phyloP scores from a whole-genome alignment of 306 rosid species.

The Castanopsis chinensis region DNA sequence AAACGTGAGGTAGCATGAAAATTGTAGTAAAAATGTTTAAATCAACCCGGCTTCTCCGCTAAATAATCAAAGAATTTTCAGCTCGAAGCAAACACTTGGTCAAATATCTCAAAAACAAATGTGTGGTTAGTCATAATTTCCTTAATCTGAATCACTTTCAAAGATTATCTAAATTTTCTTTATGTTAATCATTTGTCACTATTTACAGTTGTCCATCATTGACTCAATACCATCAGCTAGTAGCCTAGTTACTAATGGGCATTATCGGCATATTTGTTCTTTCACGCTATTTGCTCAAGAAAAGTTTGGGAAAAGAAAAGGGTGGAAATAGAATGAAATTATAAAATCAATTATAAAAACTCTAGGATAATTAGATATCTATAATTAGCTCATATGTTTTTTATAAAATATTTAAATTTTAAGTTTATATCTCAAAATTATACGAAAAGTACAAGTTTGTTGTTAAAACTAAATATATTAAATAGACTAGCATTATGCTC shows the following conservation, averaged over 20 bases:
- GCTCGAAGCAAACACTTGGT: neutral
- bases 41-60: no score
- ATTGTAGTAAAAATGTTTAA: no score
- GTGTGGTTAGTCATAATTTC: neutral
- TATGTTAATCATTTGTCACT: neutral
- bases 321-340: neutral
- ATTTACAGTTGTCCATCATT: constrained; percentile 2
- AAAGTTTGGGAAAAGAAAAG: neutral
- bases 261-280: neutral
- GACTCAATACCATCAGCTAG: neutral
- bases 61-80: no score
- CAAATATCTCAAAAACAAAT: neutral
- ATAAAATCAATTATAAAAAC: neutral
- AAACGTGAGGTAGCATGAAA: no score
- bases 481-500: no score
- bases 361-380: no score
- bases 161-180: neutral
- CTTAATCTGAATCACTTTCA: neutral
- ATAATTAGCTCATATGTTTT: no score
- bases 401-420: no score
- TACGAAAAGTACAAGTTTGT: no score
- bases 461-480: no score
- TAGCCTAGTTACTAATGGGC: neutral
- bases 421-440: no score
- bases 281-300: neutral